phyloP scores from a whole-genome alignment of 169 alveolate genomes.

The Cryptosporidium andersoni region DNA sequence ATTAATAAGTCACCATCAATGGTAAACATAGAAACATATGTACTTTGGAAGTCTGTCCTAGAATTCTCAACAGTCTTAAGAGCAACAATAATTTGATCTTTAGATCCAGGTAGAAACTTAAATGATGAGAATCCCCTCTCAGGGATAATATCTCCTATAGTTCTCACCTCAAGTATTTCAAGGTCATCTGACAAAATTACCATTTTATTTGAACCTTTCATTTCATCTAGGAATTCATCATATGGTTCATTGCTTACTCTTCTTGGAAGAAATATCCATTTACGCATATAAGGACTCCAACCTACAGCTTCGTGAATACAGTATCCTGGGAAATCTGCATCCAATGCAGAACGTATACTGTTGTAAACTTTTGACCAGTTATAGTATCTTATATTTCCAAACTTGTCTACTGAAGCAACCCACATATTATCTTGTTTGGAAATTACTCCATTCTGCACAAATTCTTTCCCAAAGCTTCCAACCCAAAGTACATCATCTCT shows the following conservation, averaged over 20 bases:
- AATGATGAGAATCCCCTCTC: conserved; percentile 74
- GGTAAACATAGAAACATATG: conserved; percentile 45
- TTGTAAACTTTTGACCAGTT: conserved; percentile 71
- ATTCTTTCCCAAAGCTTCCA: conserved; percentile 76
- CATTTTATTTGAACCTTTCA: conserved; percentile 50
- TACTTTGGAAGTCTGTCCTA: conserved; percentile 7
- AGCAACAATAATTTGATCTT: conserved; percentile 70
- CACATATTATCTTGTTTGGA: conserved; percentile 68
- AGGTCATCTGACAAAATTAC: conserved; percentile 47
- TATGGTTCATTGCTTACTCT: conserved; percentile 71
- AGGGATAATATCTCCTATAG: conserved; percentile 36
- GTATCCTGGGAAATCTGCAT: conserved; percentile 73
- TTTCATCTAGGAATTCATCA: conserved; percentile 72
- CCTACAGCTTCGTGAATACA: conserved; percentile 74
- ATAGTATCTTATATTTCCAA: conserved; percentile 43
- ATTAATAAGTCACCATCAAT: conserved; percentile 29
- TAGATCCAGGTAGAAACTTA: conserved; percentile 74
- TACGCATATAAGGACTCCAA: conserved; percentile 72
- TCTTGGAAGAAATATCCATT: conserved; percentile 74
- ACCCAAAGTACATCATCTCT: conserved; percentile 73
- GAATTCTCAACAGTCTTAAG: conserved; percentile 51
- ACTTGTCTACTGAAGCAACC: conserved; percentile 70
- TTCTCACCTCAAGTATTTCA: conserved; percentile 27
- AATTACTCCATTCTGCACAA: conserved; percentile 64
- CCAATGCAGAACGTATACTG: conserved; percentile 65